Evolutionary conservation across 2,329 filamentous ascomycete genomes (phyloP).

Genomic region (Teratosphaeria pseudoeucalypti): DNA sequence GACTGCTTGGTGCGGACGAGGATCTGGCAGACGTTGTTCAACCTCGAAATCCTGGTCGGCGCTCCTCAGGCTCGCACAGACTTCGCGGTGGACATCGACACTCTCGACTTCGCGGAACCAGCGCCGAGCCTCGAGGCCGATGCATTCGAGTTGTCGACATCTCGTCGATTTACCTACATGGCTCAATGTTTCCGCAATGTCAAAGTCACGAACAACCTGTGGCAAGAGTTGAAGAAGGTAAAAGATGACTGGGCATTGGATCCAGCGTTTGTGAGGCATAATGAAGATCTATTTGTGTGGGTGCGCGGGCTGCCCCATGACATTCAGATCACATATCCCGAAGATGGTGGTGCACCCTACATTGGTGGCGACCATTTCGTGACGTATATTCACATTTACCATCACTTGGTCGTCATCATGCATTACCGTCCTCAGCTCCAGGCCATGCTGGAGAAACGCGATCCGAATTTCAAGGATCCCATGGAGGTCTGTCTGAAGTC

Average conservation of each 20-base stretch:
- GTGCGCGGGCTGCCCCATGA: slow-evolving; percentile 66
- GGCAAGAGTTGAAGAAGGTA: slow-evolving; percentile 61
- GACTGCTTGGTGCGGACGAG: slow-evolving; percentile 80
- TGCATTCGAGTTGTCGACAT: slow-evolving; percentile 64
- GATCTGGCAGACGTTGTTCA: slow-evolving; percentile 80
- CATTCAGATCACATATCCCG: slow-evolving; percentile 64
- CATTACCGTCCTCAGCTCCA: slow-evolving; percentile 76
- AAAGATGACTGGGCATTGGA: slow-evolving; percentile 79
- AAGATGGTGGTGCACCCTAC: slow-evolving; percentile 72
- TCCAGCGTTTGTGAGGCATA: slow-evolving; percentile 70
- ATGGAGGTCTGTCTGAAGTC: slow-evolving; percentile 79
- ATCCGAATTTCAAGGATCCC: slow-evolving; percentile 75
- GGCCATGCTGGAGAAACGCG: slow-evolving; percentile 63
- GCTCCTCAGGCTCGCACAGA: slow-evolving; percentile 76
- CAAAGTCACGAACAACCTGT: slow-evolving; percentile 63
- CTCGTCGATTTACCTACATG: slow-evolving; percentile 75
- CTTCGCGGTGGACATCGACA: slow-evolving; percentile 61
- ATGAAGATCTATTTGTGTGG: slow-evolving; percentile 67
- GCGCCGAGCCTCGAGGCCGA: slow-evolving; percentile 57
- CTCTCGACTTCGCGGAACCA: slow-evolving; percentile 63
- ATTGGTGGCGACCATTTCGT: slow-evolving; percentile 69
- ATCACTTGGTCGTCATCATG: slow-evolving; percentile 74
- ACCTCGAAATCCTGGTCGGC: slow-evolving; percentile 85
- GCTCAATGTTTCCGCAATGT: slow-evolving; percentile 68
- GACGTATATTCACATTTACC: slow-evolving; percentile 82